Conservation (phyloP, 106 monocot genomes). For the Vanilla planifolia region DNA sequence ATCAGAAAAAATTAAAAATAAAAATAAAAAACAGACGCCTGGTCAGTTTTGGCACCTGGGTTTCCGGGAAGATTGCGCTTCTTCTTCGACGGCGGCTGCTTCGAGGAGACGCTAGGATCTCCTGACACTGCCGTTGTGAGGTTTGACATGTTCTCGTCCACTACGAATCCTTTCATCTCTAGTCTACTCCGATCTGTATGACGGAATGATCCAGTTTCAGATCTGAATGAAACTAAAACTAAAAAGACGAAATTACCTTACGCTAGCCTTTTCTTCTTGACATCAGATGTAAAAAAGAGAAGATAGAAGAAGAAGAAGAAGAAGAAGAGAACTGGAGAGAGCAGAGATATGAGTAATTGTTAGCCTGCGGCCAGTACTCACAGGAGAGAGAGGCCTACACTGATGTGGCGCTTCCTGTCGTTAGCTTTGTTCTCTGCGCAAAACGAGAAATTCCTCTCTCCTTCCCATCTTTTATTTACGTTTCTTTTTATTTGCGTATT, state of each 20-base stretch:
- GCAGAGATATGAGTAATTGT: background rate
- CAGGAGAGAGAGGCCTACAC: constrained; percentile 4
- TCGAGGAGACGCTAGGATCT: constrained; percentile 17
- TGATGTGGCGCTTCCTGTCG: constrained; percentile 26
- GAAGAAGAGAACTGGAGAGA: background rate
- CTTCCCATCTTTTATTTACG: background rate
- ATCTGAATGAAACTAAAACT: background rate
- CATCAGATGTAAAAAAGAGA: no score
- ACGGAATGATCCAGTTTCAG: background rate
- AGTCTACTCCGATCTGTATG: no score
- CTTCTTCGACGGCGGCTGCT: constrained; percentile 1
- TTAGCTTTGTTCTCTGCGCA: constrained; percentile 26
- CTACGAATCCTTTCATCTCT: constrained; percentile 21
- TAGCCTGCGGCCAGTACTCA: background rate
- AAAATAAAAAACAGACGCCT: background rate
- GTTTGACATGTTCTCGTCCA: constrained; percentile 26
- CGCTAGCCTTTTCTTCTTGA: no score
- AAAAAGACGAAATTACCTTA: background rate
- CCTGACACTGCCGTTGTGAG: constrained; percentile 22
- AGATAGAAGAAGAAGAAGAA: background rate
- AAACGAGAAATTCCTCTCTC: constrained; percentile 21
- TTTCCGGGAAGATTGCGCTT: constrained; percentile 12
- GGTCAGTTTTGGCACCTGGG: background rate
- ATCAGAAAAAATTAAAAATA: no score
- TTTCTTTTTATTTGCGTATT: background rate